Conservation (phyloP, 352 stramenopile genomes). For the Phytopythium montanum region DNA sequence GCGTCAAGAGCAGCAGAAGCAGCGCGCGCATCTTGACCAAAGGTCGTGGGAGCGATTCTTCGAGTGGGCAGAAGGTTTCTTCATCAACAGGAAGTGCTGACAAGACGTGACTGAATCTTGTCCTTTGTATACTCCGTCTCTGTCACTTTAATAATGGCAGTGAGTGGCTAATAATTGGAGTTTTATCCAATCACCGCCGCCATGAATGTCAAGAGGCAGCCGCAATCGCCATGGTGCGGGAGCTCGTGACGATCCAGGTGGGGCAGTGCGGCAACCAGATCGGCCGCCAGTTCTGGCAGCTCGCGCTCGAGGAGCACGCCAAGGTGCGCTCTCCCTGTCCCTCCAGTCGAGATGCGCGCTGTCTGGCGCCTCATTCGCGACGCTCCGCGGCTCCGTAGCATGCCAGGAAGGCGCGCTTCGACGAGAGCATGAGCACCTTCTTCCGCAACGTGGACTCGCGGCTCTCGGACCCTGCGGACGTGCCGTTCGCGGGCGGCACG, state of each 20-base stretch:
- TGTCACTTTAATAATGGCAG: not conserved
- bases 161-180: not conserved
- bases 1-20: not conserved
- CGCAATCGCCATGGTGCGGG: conserved; percentile 52
- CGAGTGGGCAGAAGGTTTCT: not conserved
- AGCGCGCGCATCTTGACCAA: not conserved
- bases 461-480: conserved; percentile 41
- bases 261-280: conserved; percentile 95
- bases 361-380: not conserved
- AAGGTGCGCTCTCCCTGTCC: conserved; percentile 18
- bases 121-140: not conserved
- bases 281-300: conserved; percentile 89
- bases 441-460: conserved; percentile 89
- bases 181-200: not conserved
- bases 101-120: not conserved
- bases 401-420: conserved; percentile 54
- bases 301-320: conserved; percentile 88
- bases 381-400: conserved; percentile 18
- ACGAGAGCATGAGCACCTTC: conserved; percentile 91
- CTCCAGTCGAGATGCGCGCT: not conserved
- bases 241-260: conserved; percentile 90
- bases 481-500: conserved; percentile 39
- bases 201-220: not conserved
- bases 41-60: not conserved
- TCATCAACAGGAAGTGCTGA: not conserved